Evolutionary conservation across 2,329 filamentous ascomycete species (phyloP).

Genomic region (Cytospora piceae): DNA sequence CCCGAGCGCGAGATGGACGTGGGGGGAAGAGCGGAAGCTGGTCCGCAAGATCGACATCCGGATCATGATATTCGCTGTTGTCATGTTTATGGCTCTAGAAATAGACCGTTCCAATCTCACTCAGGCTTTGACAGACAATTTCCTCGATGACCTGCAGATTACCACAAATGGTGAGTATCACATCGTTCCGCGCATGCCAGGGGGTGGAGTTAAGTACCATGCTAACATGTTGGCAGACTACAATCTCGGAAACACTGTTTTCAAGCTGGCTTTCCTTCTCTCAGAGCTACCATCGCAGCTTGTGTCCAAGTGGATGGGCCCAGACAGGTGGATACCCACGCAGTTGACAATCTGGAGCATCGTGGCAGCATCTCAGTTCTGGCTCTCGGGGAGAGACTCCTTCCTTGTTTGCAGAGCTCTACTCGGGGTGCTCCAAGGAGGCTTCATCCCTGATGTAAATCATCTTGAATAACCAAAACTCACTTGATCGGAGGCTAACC

Average conservation of each 20-base stretch:
- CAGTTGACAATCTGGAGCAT: constrained; percentile 62
- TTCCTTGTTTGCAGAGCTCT: constrained; percentile 46
- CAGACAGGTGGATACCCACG: constrained; percentile 63
- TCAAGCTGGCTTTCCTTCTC: constrained; percentile 53
- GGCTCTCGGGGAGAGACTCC: constrained; percentile 43
- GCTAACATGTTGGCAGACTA: constrained; percentile 39
- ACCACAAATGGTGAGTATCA: constrained; percentile 46
- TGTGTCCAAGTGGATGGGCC: constrained; percentile 60
- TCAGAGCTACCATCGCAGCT: constrained; percentile 66
- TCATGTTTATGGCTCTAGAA: constrained; percentile 56
- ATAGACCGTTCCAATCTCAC: constrained; percentile 52
- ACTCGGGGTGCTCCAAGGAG: constrained; percentile 49
- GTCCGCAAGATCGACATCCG: constrained; percentile 46
- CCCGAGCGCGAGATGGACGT: constrained; percentile 48
- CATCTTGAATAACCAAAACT: not conserved
- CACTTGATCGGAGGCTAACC: not conserved
- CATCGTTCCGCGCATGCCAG: not conserved
- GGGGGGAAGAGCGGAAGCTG: constrained; percentile 43
- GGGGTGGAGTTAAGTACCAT: not conserved
- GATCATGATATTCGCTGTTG: constrained; percentile 52
- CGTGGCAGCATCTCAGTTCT: constrained; percentile 53
- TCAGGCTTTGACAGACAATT: constrained; percentile 54
- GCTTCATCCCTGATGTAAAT: constrained; percentile 50
- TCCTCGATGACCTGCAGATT: constrained; percentile 47
- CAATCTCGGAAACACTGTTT: constrained; percentile 54